These are phyloP conservation scores for Sanghuangporus baumii DNA, from an alignment of 1,284 basidiomycete genomes.

Conservation along the genomic window DNA sequence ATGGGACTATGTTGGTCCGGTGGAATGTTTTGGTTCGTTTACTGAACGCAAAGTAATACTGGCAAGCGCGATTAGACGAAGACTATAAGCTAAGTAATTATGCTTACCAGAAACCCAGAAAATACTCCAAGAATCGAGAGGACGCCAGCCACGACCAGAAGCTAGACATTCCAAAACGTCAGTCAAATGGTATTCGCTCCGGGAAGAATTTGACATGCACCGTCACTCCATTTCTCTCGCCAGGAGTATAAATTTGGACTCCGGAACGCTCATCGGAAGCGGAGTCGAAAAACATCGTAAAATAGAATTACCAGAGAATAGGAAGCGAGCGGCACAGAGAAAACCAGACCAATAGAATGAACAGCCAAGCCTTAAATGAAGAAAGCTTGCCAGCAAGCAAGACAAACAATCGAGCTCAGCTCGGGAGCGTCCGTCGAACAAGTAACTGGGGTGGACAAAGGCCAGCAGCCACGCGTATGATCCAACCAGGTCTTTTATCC, in stretches of 20 bases:
- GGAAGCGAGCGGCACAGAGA: neutral
- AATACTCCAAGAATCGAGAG: slow-evolving; percentile 11
- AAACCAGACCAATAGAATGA: neutral
- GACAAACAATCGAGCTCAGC: neutral
- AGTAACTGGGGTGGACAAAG: neutral
- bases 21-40: slow-evolving; percentile 17
- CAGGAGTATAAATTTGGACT: neutral
- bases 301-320: neutral
- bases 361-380: neutral
- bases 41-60: slow-evolving; percentile 12
- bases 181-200: neutral
- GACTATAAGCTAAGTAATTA: neutral
- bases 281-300: neutral
- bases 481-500: neutral
- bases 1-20: slow-evolving; percentile 28
- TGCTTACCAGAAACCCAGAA: slow-evolving; percentile 4
- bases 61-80: too few species aligned
- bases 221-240: neutral
- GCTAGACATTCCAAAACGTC: neutral
- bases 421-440: neutral
- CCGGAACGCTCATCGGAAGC: neutral
- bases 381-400: slow-evolving; percentile 2
- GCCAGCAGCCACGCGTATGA: neutral
- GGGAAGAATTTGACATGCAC: neutral
- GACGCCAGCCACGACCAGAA: slow-evolving; percentile 13